Evolutionary conservation across 1,139 yeast genomes (phyloP), one percentile per base, ranked within the genome.

Genomic region (Diutina sp.): DNA sequence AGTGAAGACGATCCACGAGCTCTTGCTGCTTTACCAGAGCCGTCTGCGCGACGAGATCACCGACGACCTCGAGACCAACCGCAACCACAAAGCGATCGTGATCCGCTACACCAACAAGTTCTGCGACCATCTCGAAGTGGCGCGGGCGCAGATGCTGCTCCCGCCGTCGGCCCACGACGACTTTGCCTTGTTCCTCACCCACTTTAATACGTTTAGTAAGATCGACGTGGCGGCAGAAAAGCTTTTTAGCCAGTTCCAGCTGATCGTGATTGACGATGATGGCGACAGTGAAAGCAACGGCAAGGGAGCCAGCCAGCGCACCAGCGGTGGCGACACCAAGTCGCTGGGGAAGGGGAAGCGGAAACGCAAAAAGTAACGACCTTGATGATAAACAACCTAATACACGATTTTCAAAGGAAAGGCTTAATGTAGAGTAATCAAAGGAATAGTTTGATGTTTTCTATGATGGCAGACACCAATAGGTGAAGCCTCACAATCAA

Each of bases 181-280:
- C 28, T 50, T 50, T 18, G 18, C 14, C 29, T 32, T 50, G 29
- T 50, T 50, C 18, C 28, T 50, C 11, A 30, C 53, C 6, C 44
- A 50, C 8, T 50, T 50, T 8, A 50, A 50, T n/a, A 29, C 41
- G 32, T 30, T 50, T 18, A 32, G 53, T 21, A 50, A 50, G 25
- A 50, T 50, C 28, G 53, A 50, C 16, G n/a, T 50, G 53, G 53
- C 53, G 12, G 53, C 53, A 1, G 41, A 30, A 12, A 50, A 50
- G 28, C 32, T 50, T 9, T 50, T 50, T 18, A 29, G 12, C n/a
- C n/a, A 32, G 12, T 50, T 50, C 16, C 41, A 50, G n/a, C 16
- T 12, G 28, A 32, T 50, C 7, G 53, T 50, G 41, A 11, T 35
- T 11, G 41, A 35, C 5, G 41, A 35, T 35, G n/a, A 12, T n/a